These are phyloP conservation scores for Musa troglodytarum DNA, from an alignment of 176 grass and related monocot species.

Conservation along the genomic window DNA sequence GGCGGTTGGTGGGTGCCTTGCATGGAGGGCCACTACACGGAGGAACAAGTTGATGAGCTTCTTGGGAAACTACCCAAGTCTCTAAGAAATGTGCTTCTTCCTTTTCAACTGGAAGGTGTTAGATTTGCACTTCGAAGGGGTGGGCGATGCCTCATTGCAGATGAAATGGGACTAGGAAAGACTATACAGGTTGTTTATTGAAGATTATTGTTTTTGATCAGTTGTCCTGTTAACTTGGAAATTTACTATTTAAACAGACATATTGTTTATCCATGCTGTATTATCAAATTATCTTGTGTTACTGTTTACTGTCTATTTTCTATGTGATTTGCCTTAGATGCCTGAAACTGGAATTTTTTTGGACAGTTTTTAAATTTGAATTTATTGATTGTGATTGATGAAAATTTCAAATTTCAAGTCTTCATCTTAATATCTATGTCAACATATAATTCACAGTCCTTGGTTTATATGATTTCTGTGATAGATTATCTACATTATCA, in stretches of 20 bases:
- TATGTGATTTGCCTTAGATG: too few species aligned
- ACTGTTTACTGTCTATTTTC: too few species aligned
- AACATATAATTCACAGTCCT: too few species aligned
- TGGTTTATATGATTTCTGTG: too few species aligned
- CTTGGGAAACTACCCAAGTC: constrained; percentile 44
- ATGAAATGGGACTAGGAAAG: constrained; percentile 98
- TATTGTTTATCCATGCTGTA: too few species aligned
- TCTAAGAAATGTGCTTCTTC: constrained; percentile 52
- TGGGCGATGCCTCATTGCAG: constrained; percentile 82
- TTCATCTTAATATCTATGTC: too few species aligned
- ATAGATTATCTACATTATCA: too few species aligned
- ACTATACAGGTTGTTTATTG: constrained; percentile 61
- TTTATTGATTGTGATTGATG: too few species aligned
- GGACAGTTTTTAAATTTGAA: too few species aligned
- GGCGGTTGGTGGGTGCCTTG: constrained; percentile 32
- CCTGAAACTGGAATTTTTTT: too few species aligned
- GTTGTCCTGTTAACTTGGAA: neutral
- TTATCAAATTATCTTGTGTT: too few species aligned
- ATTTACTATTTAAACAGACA: neutral
- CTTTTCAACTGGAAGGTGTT: constrained; percentile 84
- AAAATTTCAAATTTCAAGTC: too few species aligned
- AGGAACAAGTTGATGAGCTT: constrained; percentile 67
- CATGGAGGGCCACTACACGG: constrained; percentile 40
- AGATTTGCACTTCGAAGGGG: constrained; percentile 69
- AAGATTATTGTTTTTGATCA: constrained; percentile 2